Percentiles rank a stretch among this genome's conserved stretches.
Conservation (phyloP, 73 alveolate genomes). For the Tetrahymena elliotti region DNA sequence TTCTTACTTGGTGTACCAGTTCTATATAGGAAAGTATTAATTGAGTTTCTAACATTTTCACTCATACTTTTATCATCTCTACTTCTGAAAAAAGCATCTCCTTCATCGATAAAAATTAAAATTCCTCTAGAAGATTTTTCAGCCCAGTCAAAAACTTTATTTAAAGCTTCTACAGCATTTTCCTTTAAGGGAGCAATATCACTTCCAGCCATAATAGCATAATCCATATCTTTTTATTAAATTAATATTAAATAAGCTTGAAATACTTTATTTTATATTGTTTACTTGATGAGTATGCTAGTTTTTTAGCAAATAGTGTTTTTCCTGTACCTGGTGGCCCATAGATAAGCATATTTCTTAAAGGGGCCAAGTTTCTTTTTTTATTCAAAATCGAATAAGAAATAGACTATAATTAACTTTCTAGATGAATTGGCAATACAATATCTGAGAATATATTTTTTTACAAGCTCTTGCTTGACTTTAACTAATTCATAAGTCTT, state of each 20-base stretch:
- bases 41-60: slow-evolving; percentile 60
- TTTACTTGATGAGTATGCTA: slow-evolving; percentile 61
- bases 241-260: too few species aligned
- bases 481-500: slow-evolving; percentile 19
- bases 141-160: slow-evolving; percentile 74
- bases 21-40: slow-evolving; percentile 62
- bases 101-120: slow-evolving; percentile 73
- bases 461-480: slow-evolving; percentile 27
- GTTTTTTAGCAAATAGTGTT: slow-evolving; percentile 72
- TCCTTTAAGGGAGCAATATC: slow-evolving; percentile 75
- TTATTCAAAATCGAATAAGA: slow-evolving; percentile 59
- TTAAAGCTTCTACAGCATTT: slow-evolving; percentile 60
- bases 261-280: too few species aligned
- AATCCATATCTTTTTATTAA: slow-evolving; percentile 29
- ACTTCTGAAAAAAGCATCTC: slow-evolving; percentile 72
- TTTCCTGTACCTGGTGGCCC: slow-evolving; percentile 92
- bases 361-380: slow-evolving; percentile 65
- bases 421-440: slow-evolving; percentile 48
- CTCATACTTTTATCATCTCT: slow-evolving; percentile 37
- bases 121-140: slow-evolving; percentile 59
- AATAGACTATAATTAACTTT: slow-evolving; percentile 48
- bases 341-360: slow-evolving; percentile 63
- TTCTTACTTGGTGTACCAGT: slow-evolving; percentile 62
- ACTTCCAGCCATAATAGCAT: slow-evolving; percentile 72
- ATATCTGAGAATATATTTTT: slow-evolving; percentile 57